phyloP scores from a whole-genome alignment of 75 land plant genomes.

The Larix kaempferi region DNA sequence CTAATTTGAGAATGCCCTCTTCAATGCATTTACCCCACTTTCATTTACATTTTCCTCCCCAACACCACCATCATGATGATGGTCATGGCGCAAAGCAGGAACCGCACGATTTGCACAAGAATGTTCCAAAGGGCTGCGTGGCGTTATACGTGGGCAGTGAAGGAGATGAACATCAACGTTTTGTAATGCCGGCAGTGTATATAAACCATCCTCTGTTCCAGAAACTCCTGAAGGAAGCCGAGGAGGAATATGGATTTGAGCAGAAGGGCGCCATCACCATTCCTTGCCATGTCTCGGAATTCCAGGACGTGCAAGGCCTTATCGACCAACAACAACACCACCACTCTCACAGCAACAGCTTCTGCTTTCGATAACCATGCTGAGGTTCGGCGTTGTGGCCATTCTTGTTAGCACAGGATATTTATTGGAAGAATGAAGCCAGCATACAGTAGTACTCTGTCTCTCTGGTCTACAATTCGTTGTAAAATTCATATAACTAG shows the following conservation, averaged over 20 bases:
- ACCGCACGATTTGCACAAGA: neutral
- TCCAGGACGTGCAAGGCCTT: conserved; percentile 27
- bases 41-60: conserved; percentile 12
- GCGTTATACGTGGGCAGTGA: conserved; percentile 65
- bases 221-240: conserved; percentile 45
- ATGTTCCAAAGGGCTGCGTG: conserved; percentile 60
- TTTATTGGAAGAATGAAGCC: too few species aligned
- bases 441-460: too few species aligned
- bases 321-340: too few species aligned
- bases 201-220: conserved; percentile 62
- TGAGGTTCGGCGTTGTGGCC: too few species aligned
- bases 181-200: conserved; percentile 54
- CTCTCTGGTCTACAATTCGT: too few species aligned
- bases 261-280: conserved; percentile 53
- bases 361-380: conserved; percentile 21
- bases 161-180: conserved; percentile 7
- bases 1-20: neutral
- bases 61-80: too few species aligned
- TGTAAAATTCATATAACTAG: too few species aligned
- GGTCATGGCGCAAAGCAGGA: neutral
- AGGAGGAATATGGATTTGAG: conserved; percentile 47
- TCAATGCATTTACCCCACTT: conserved; percentile 24
- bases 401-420: too few species aligned
- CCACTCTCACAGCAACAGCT: conserved; percentile 5
- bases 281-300: conserved; percentile 47